These are phyloP conservation scores for Phytophthora fragariae DNA, from an alignment of 352 stramenopile genomes.

Conservation along the genomic window DNA sequence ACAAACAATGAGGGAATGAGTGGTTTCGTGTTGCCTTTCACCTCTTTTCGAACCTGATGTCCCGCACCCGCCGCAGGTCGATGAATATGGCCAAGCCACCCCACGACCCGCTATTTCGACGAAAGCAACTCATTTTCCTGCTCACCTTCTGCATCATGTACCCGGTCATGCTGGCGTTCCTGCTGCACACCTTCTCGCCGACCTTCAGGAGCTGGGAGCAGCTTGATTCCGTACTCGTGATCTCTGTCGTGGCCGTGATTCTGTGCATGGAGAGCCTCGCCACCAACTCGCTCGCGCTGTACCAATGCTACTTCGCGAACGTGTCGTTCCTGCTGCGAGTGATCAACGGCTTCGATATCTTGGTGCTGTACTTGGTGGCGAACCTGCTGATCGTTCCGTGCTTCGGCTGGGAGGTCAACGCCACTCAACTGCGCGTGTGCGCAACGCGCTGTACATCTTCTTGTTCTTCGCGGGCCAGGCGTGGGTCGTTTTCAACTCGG, in stretches of 20 bases:
- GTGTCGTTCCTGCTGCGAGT: constrained; percentile 79
- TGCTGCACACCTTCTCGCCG: constrained; percentile 79
- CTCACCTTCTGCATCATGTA: constrained; percentile 87
- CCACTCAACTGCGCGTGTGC: constrained; percentile 58
- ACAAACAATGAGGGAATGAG: too few species aligned
- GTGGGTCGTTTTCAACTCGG: constrained; percentile 88
- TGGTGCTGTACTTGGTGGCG: constrained; percentile 68
- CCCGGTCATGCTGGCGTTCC: constrained; percentile 59
- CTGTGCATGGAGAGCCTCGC: constrained; percentile 73
- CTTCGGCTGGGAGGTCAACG: constrained; percentile 47
- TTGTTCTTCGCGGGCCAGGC: constrained; percentile 81
- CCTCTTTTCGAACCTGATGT: too few species aligned
- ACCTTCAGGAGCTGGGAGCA: constrained; percentile 73
- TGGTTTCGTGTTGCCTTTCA: too few species aligned
- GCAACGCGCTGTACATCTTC: constrained; percentile 87
- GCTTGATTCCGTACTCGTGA: constrained; percentile 53
- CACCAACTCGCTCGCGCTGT: constrained; percentile 78
- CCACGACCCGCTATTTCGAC: constrained; percentile 33
- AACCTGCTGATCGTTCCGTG: constrained; percentile 67
- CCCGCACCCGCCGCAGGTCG: too few species aligned
- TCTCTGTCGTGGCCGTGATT: constrained; percentile 65
- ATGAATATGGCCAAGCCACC: too few species aligned
- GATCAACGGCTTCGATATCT: constrained; percentile 61
- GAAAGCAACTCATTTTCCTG: constrained; percentile 75
- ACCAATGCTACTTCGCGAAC: constrained; percentile 88